A percentile compares a stretch with the other conserved stretches of the same genome.
Evolutionary conservation across 1,284 basidiomycete species (phyloP).

Genomic region (Rugosomyces carneus): DNA sequence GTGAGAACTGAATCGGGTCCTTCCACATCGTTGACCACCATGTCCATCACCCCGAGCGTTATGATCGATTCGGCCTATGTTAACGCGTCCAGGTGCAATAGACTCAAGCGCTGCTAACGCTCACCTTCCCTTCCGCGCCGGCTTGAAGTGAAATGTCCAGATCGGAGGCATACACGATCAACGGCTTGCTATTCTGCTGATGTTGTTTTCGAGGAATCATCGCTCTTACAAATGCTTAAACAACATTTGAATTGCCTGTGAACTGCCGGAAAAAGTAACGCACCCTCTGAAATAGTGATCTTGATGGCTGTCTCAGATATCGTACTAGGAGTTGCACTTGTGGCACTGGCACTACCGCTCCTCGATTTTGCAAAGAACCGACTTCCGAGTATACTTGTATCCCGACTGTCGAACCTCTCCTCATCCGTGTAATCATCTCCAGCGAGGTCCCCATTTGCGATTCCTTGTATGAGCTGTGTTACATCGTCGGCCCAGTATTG

Average conservation of each 20-base stretch:
- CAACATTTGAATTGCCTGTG: neutral
- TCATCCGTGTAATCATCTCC: constrained; percentile 22
- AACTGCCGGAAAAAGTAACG: constrained; percentile 7
- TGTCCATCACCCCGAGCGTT: constrained; percentile 57
- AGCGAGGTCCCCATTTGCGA: constrained; percentile 19
- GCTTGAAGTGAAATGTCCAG: constrained; percentile 61
- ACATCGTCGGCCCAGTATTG: constrained; percentile 86
- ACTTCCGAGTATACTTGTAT: constrained; percentile 77
- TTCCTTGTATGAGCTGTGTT: constrained; percentile 56
- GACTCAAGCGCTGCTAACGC: constrained; percentile 12
- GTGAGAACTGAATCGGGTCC: constrained; percentile 29
- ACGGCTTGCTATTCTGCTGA: constrained; percentile 29
- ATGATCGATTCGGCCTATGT: constrained; percentile 31
- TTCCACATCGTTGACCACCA: constrained; percentile 45
- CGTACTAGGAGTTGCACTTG: constrained; percentile 18
- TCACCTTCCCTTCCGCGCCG: constrained; percentile 64
- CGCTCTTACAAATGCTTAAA: constrained; percentile 30
- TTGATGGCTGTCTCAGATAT: constrained; percentile 46
- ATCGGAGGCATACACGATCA: constrained; percentile 59
- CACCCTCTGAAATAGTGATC: constrained; percentile 54
- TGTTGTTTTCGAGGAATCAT: constrained; percentile 26
- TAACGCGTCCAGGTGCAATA: neutral
- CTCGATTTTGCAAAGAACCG: constrained; percentile 68
- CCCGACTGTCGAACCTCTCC: constrained; percentile 38
- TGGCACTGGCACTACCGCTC: constrained; percentile 37